phyloP scores from a whole-genome alignment of 305 asterid species.

The Solanum aculeatissimum region DNA sequence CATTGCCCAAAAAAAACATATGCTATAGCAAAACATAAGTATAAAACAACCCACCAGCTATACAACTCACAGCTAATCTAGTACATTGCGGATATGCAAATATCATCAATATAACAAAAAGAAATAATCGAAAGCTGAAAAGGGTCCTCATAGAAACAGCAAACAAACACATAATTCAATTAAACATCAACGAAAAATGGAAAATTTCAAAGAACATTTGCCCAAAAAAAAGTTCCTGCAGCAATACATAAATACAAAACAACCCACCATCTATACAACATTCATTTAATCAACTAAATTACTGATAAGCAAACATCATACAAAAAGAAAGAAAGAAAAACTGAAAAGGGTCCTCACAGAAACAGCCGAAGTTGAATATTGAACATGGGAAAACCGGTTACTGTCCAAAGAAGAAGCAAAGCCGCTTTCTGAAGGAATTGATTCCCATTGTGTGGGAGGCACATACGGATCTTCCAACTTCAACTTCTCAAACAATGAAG shows the following conservation, averaged over 20 bases:
- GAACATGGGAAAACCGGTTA: slow-evolving; percentile 15
- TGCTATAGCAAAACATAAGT: background rate
- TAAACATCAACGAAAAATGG: background rate
- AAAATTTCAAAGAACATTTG: background rate
- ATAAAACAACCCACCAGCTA: background rate
- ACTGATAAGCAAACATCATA: background rate
- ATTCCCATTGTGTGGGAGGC: slow-evolving; percentile 82
- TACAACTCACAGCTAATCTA: background rate
- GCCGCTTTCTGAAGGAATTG: slow-evolving; percentile 44
- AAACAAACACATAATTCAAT: background rate
- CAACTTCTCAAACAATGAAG: slow-evolving; percentile 46
- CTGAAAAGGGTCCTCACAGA: slow-evolving; percentile 33
- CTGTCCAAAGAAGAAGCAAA: background rate
- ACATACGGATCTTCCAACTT: slow-evolving; percentile 66
- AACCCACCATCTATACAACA: background rate
- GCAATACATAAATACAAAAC: background rate
- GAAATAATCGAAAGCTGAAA: background rate
- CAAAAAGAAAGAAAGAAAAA: background rate
- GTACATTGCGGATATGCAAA: background rate
- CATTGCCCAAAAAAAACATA: background rate
- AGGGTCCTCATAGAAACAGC: background rate
- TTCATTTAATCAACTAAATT: background rate
- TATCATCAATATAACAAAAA: background rate
- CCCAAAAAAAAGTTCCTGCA: background rate
- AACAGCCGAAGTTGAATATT: slow-evolving; percentile 39